These are phyloP conservation scores for Abrus precatorius DNA, from an alignment of 306 rosid species.

Conservation along the genomic window DNA sequence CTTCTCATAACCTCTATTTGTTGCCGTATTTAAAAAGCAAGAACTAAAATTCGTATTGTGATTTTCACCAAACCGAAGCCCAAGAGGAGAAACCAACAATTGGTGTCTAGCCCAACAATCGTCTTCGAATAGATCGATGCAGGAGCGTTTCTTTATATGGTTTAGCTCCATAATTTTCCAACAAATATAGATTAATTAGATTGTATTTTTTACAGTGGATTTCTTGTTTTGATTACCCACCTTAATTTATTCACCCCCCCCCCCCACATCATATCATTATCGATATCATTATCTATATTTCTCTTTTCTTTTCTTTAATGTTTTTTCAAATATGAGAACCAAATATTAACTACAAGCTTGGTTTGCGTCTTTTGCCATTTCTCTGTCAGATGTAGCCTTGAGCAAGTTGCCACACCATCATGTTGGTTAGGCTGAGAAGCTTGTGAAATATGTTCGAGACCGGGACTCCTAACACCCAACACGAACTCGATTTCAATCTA, in stretches of 20 bases:
- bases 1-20: background rate
- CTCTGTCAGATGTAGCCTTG: background rate
- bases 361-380: background rate
- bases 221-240: conserved; percentile 13
- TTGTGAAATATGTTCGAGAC: background rate
- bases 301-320: background rate
- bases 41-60: background rate
- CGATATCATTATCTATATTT: background rate
- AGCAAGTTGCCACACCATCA: background rate
- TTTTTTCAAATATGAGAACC: background rate
- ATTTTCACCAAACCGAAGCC: conserved; percentile 21
- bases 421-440: background rate
- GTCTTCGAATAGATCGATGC: conserved; percentile 28
- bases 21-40: conserved; percentile 14
- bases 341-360: background rate
- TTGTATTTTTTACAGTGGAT: background rate
- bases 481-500: background rate
- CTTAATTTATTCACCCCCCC: background rate
- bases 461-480: background rate
- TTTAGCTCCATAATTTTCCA: background rate
- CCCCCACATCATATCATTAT: background rate
- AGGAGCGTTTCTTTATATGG: background rate
- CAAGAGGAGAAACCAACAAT: conserved; percentile 8
- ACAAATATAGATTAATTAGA: background rate
- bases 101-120: conserved; percentile 18